phyloP scores from a whole-genome alignment of 2,329 filamentous ascomycete species.

The Hortaea werneckii region DNA sequence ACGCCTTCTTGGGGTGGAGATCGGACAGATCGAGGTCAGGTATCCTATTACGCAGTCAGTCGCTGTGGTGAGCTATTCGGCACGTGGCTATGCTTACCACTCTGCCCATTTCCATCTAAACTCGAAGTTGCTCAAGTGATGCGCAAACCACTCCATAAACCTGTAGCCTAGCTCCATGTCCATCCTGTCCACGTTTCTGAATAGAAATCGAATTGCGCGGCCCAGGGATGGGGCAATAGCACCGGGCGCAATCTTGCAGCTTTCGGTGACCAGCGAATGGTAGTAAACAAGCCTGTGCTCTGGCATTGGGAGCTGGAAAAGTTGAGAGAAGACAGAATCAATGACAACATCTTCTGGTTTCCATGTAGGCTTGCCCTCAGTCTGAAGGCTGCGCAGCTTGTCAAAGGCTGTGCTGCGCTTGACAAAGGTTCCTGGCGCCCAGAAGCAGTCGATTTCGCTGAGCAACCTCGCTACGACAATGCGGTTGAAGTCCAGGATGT shows the following conservation, averaged over 20 bases:
- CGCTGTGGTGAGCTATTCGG: constrained; percentile 1
- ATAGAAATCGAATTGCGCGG: constrained; percentile 83
- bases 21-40: constrained; percentile 70
- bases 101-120: constrained; percentile 99
- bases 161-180: constrained; percentile 79
- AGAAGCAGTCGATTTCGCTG: constrained; percentile 92
- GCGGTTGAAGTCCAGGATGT: constrained; percentile 86
- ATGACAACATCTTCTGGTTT: constrained; percentile 96
- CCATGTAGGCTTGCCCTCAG: constrained; percentile 67
- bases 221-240: constrained; percentile 94
- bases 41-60: constrained; percentile 38
- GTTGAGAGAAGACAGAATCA: constrained; percentile 93
- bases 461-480: constrained; percentile 77
- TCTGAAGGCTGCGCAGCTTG: constrained; percentile 55
- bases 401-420: constrained; percentile 91
- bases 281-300: constrained; percentile 97
- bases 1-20: constrained; percentile 81
- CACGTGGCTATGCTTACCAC: constrained; percentile 47
- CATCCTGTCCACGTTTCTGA: constrained; percentile 69
- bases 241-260: constrained; percentile 88
- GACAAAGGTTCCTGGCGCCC: constrained; percentile 78
- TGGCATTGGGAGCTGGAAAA: constrained; percentile 75
- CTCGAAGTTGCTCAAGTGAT: constrained; percentile 96
- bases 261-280: constrained; percentile 86
- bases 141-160: constrained; percentile 95